Base-by-base conservation (phyloP, 2,329 filamentous ascomycete species). In the Myriosclerotinia duriaeana region DNA sequence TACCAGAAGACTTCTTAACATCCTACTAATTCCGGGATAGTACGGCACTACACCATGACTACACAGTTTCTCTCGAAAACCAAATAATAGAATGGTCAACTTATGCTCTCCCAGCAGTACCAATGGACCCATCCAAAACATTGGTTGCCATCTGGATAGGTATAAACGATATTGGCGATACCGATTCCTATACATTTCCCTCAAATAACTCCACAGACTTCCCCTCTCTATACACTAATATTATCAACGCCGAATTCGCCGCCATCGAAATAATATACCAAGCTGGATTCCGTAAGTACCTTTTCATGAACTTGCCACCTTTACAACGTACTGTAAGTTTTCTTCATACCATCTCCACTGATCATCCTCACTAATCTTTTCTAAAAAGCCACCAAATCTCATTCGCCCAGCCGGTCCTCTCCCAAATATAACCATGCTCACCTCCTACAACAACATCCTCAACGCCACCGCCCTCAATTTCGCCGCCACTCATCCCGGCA, bases 151-250 rank as follows among this genome's bases (percentile, higher is more conserved):
- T 85, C 48, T 86, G 81, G 80, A 86, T 86, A 55, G 84, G 82
- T 1, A 79, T 86, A 67, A 86, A 86, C 71, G 84, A 86, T 66
- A 83, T 86, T 68, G 79, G 78, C 69, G 83, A 86, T 71, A 79
- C 80, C 8, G 77, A 75, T 17, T 78, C 79, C 52, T 80, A 79
- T 58, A 77, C 70, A 15, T 74, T 80, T 15, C 75, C 78, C 20
- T 66, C 78, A 20, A 78, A 79, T 50, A 77, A 76, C 42, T 76
- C 71, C 15, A 73, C 79, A 4, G 74, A 77, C 14, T 84, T 84
- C 68, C 76, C 77, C 3, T 74, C 71, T 0, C 79, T 83, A 69
- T 85, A 84, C 71, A 73, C 78, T 5, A 72, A 74, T 14, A 73
- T 84, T 6, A 78, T 81, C 46, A 62, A 62, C 4, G 76, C 78